phyloP scores from a whole-genome alignment of 2,329 filamentous ascomycete species.

The Calonectria ilicicola region DNA sequence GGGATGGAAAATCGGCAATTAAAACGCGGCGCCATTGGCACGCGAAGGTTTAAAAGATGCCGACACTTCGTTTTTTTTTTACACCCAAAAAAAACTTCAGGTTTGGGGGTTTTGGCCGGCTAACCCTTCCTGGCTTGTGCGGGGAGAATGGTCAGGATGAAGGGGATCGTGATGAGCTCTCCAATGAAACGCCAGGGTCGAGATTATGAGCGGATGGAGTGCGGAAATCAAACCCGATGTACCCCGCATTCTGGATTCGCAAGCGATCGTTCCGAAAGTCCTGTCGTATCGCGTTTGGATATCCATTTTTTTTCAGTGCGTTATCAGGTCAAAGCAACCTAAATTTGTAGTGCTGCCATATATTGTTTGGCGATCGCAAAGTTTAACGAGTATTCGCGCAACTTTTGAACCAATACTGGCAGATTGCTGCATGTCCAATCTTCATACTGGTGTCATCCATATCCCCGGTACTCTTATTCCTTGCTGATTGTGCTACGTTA shows the following conservation, averaged over 20 bases:
- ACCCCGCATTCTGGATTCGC: constrained; percentile 12
- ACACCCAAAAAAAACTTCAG: not conserved
- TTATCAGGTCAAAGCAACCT: too few species aligned
- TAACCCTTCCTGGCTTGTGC: not conserved
- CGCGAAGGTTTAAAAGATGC: not conserved
- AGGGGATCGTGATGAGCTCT: not conserved
- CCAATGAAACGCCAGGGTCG: not conserved
- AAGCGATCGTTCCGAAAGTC: not conserved
- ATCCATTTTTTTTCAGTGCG: not conserved
- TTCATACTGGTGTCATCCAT: too few species aligned
- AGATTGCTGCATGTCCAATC: too few species aligned
- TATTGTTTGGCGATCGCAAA: too few species aligned
- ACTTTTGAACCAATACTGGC: too few species aligned
- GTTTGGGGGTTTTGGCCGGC: not conserved
- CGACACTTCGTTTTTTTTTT: not conserved
- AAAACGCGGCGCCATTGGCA: not conserved
- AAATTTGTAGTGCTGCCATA: too few species aligned
- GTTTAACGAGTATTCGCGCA: not conserved
- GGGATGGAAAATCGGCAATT: constrained; percentile 16
- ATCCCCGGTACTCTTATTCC: too few species aligned
- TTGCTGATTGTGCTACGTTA: too few species aligned
- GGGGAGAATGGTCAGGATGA: not conserved
- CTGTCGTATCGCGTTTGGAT: not conserved
- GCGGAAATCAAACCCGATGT: not conserved
- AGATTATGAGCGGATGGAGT: not conserved